phyloP scores from a whole-genome alignment of 2,329 filamentous ascomycete genomes.

The Hypoxylon rubiginosum region DNA sequence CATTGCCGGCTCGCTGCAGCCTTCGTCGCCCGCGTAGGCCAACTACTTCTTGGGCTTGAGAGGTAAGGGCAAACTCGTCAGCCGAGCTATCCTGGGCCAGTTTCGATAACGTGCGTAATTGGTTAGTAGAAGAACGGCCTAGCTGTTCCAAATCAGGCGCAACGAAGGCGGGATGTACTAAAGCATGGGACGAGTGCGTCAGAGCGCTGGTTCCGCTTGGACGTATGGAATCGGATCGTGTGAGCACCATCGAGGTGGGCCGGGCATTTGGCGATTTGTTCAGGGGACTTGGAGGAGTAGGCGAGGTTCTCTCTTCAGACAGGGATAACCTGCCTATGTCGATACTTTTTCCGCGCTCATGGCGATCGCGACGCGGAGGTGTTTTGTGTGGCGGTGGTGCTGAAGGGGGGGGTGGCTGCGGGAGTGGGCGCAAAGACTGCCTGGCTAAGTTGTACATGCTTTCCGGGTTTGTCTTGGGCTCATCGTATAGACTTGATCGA shows the following conservation, averaged over 20 bases:
- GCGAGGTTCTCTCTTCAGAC: conserved; percentile 57
- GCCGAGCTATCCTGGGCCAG: conserved; percentile 80
- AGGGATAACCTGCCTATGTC: conserved; percentile 70
- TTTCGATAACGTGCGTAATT: conserved; percentile 88
- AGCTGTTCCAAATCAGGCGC: conserved; percentile 83
- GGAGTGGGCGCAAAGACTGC: conserved; percentile 81
- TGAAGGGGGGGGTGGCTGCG: conserved; percentile 71
- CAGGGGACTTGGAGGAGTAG: conserved; percentile 38
- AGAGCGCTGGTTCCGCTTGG: conserved; percentile 52
- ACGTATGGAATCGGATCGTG: conserved; percentile 67
- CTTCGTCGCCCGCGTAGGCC: conserved; percentile 87
- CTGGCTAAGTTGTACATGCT: conserved; percentile 79
- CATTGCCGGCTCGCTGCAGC: conserved; percentile 78
- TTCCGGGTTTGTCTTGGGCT: conserved; percentile 64
- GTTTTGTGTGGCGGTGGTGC: conserved; percentile 53
- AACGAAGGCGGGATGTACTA: conserved; percentile 64
- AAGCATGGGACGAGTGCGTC: conserved; percentile 51
- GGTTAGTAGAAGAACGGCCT: conserved; percentile 88
- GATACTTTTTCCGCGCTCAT: conserved; percentile 74
- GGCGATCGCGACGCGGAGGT: conserved; percentile 57
- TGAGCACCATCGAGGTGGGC: conserved; percentile 73
- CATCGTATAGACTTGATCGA: conserved; percentile 60
- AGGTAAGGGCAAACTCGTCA: conserved; percentile 85
- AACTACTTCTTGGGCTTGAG: conserved; percentile 85
- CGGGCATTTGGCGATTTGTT: conserved; percentile 53